A percentile compares a stretch with the other conserved stretches of the same genome.
Evolutionary conservation across 495 filamentous ascomycete species (phyloP).

Genomic region (Hypoxylon intermedium): DNA sequence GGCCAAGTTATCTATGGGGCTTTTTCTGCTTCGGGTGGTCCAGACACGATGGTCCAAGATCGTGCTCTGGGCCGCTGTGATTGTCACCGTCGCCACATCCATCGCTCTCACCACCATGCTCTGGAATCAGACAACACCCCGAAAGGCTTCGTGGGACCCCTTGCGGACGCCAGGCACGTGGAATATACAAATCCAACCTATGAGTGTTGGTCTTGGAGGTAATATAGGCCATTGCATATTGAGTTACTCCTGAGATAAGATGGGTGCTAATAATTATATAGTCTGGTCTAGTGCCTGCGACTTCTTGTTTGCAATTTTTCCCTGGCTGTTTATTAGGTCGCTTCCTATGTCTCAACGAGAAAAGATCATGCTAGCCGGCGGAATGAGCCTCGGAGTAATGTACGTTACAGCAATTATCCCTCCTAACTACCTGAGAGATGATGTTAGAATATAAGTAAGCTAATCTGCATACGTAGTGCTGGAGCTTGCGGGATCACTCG

Average conservation of each 20-base stretch:
- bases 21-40: constrained; percentile 51
- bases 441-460: neutral
- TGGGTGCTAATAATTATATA: constrained; percentile 30
- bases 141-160: constrained; percentile 47
- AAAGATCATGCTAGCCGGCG: constrained; percentile 49
- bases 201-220: constrained; percentile 50
- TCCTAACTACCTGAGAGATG: too few species aligned
- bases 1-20: constrained; percentile 52
- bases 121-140: constrained; percentile 49
- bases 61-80: constrained; percentile 45
- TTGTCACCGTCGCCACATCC: constrained; percentile 43
- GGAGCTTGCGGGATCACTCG: constrained; percentile 51
- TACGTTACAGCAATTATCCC: too few species aligned
- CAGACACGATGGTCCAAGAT: constrained; percentile 46
- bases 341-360: constrained; percentile 51
- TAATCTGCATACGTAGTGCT: constrained; percentile 39
- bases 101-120: constrained; percentile 44
- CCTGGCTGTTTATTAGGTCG: constrained; percentile 52
- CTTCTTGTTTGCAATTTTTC: constrained; percentile 54
- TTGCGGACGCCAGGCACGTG: constrained; percentile 46
- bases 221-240: neutral
- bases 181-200: constrained; percentile 48
- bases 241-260: neutral
- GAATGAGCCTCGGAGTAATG: constrained; percentile 55
- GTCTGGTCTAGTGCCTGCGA: constrained; percentile 53